A percentile compares a stretch with the other conserved stretches of the same genome.
These are phyloP conservation scores for Akanthomyces uredinophilus DNA, from an alignment of 2,329 filamentous ascomycete species.

Conservation along the genomic window DNA sequence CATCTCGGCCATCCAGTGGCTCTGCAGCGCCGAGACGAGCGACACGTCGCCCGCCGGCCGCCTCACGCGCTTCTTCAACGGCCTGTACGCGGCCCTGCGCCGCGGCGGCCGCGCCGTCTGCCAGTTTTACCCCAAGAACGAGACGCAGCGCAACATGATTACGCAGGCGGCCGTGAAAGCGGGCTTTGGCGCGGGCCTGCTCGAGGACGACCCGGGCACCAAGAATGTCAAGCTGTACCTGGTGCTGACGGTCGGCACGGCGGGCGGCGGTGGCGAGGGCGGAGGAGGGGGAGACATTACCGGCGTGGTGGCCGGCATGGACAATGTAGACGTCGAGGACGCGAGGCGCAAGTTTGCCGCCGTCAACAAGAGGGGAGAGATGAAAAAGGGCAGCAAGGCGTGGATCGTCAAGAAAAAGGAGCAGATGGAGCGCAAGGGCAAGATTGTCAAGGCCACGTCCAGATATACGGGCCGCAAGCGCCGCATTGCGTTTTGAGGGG, in stretches of 20 bases:
- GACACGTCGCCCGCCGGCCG: slow-evolving; percentile 77
- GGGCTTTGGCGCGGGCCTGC: slow-evolving; percentile 87
- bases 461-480: slow-evolving; percentile 94
- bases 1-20: slow-evolving; percentile 96
- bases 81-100: slow-evolving; percentile 76
- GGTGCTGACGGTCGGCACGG: slow-evolving; percentile 79
- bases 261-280: slow-evolving; percentile 40
- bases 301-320: slow-evolving; percentile 82
- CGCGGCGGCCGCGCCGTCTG: slow-evolving; percentile 87
- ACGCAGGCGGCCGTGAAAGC: slow-evolving; percentile 84
- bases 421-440: slow-evolving; percentile 91
- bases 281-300: slow-evolving; percentile 69
- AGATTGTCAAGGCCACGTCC: slow-evolving; percentile 83
- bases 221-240: slow-evolving; percentile 97
- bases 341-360: slow-evolving; percentile 47
- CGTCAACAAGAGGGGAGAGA: slow-evolving; percentile 39
- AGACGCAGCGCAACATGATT: slow-evolving; percentile 87
- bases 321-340: slow-evolving; percentile 78
- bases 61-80: slow-evolving; percentile 83
- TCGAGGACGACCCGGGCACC: slow-evolving; percentile 93
- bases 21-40: slow-evolving; percentile 89
- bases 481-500: slow-evolving; percentile 63
- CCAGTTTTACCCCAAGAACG: slow-evolving; percentile 98
- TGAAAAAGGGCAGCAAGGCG: slow-evolving; percentile 76
- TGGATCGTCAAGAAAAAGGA: slow-evolving; percentile 87